These are phyloP conservation scores for Carex littledalei DNA, from an alignment of 176 grass and related monocot genomes.

Conservation along the genomic window DNA sequence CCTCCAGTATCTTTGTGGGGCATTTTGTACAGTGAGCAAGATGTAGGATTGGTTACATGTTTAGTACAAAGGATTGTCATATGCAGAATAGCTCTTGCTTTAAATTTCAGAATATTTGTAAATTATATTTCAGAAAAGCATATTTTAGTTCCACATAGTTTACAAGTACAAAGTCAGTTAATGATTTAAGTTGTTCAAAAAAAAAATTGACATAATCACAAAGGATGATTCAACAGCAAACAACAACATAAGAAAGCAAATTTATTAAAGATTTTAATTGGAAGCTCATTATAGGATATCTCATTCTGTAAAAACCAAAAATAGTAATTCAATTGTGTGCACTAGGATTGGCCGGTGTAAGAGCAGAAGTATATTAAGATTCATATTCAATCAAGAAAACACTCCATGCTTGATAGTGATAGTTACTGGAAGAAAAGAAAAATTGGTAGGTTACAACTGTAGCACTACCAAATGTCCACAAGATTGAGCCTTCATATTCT, in stretches of 20 bases:
- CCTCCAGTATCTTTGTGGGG: neutral
- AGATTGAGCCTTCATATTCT: conserved; percentile 5
- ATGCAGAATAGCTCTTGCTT: neutral
- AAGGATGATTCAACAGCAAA: neutral
- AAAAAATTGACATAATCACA: neutral
- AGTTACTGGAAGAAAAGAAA: neutral
- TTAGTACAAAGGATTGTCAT: neutral
- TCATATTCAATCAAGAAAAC: neutral
- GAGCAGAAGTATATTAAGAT: neutral
- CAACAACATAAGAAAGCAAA: neutral
- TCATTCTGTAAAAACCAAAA: neutral
- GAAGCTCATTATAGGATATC: neutral
- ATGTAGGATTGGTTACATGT: neutral
- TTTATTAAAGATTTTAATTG: too few species aligned
- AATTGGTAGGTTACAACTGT: neutral
- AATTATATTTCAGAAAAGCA: neutral
- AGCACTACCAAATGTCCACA: neutral
- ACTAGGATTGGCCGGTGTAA: neutral
- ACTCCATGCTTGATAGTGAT: neutral
- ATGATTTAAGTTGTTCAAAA: neutral
- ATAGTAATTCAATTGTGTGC: neutral
- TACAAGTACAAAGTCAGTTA: neutral
- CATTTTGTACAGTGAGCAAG: conserved; percentile 17
- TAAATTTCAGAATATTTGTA: conserved; percentile 8
- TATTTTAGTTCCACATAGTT: neutral